These are phyloP conservation scores for Ambrosia artemisiifolia DNA, from an alignment of 129 eudicot genomes.

Conservation along the genomic window DNA sequence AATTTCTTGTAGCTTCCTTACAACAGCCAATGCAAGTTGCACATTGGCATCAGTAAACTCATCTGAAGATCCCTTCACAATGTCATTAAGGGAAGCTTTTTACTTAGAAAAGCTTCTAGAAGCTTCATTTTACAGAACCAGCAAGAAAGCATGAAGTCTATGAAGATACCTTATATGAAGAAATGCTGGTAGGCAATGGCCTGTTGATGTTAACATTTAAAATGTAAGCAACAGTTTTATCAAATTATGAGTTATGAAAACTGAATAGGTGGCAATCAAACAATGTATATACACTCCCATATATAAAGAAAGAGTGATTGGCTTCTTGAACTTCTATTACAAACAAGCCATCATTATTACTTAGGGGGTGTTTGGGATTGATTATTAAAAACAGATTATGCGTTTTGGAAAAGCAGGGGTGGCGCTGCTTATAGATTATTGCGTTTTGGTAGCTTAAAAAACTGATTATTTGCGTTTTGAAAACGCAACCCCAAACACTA, in stretches of 20 bases:
- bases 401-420: too few relatives aligned
- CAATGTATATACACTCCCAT: background rate
- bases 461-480: too few relatives aligned
- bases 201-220: slow-evolving; percentile 40
- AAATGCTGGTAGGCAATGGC: slow-evolving; percentile 85
- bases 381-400: too few relatives aligned
- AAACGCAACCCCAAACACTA: too few relatives aligned
- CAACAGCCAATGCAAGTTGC: slow-evolving; percentile 86
- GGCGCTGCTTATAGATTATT: too few relatives aligned
- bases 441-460: too few relatives aligned
- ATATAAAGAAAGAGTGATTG: background rate
- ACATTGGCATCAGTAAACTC: slow-evolving; percentile 96
- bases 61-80: slow-evolving; percentile 97
- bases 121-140: slow-evolving; percentile 18
- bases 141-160: slow-evolving; percentile 14
- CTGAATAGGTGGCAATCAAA: slow-evolving; percentile 1
- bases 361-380: too few relatives aligned
- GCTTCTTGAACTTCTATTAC: background rate
- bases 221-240: slow-evolving; percentile 22
- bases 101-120: slow-evolving; percentile 17
- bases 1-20: slow-evolving; percentile 71
- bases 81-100: slow-evolving; percentile 22
- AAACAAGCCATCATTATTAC: background rate
- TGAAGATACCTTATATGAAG: slow-evolving; percentile 90
- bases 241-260: slow-evolving; percentile 11